Percentiles rank a stretch among this genome's conserved stretches.
Evolutionary conservation across 768 basidiomycete genomes (phyloP).

Genomic region (Fomitopsis pulvina): DNA sequence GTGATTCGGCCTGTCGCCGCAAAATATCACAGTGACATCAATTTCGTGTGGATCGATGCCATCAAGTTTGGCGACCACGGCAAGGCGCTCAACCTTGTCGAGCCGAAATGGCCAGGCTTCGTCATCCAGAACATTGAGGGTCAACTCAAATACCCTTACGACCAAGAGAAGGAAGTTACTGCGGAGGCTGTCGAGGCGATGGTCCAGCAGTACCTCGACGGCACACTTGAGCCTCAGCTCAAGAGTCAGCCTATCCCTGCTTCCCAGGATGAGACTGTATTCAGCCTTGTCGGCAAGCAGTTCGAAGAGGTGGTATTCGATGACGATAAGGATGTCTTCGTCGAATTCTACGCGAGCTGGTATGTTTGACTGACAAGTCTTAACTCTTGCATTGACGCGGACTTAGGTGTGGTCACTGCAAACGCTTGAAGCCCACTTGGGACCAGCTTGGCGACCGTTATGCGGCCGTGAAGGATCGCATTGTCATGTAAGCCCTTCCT

Average conservation of each 20-base stretch:
- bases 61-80: conserved; percentile 94
- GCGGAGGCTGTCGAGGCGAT: conserved; percentile 49
- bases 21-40: conserved; percentile 78
- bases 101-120: conserved; percentile 88
- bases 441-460: conserved; percentile 86
- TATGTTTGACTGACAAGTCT: conserved; percentile 30
- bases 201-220: conserved; percentile 60
- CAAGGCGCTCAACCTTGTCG: conserved; percentile 83
- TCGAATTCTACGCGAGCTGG: conserved; percentile 98
- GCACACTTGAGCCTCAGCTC: conserved; percentile 72
- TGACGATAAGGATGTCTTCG: conserved; percentile 87
- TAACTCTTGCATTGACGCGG: not conserved
- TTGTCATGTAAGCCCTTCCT: conserved; percentile 57
- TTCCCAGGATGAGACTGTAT: conserved; percentile 76
- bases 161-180: conserved; percentile 59
- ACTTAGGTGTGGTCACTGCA: conserved; percentile 87
- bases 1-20: conserved; percentile 70
- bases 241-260: conserved; percentile 89
- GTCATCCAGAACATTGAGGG: conserved; percentile 82
- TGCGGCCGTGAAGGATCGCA: conserved; percentile 60
- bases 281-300: conserved; percentile 77
- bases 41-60: conserved; percentile 98
- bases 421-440: conserved; percentile 93
- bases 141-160: conserved; percentile 86
- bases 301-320: conserved; percentile 86